Percentiles rank a stretch among this genome's conserved stretches.
phyloP scores from a whole-genome alignment of 306 rosid species.

The Prunus davidiana region DNA sequence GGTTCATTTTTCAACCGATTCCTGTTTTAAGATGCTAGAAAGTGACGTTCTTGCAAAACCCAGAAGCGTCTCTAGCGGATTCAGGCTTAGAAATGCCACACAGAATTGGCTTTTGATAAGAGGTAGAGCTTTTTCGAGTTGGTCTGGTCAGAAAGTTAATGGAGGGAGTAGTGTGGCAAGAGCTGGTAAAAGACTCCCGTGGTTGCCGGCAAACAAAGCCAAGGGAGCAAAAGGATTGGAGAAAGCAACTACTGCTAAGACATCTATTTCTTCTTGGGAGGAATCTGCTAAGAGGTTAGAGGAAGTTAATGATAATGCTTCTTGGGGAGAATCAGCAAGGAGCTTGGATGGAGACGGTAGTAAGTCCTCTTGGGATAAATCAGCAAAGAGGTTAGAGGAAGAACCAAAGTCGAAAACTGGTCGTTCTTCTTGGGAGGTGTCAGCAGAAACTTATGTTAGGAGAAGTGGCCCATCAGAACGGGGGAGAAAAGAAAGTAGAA shows the following conservation, averaged over 20 bases:
- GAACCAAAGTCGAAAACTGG: constrained; percentile 23
- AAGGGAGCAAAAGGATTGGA: constrained; percentile 24
- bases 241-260: constrained; percentile 11
- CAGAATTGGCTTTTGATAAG: constrained; percentile 24
- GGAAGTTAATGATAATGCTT: constrained; percentile 10
- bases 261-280: constrained; percentile 33
- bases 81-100: constrained; percentile 33
- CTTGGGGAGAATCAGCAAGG: constrained; percentile 30
- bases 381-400: constrained; percentile 43
- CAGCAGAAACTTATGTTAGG: constrained; percentile 12
- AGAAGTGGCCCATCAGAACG: constrained; percentile 22
- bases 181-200: constrained; percentile 52
- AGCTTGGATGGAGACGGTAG: constrained; percentile 32
- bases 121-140: constrained; percentile 40
- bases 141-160: constrained; percentile 19
- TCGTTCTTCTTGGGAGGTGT: constrained; percentile 29
- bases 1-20: constrained; percentile 13
- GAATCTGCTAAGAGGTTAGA: constrained; percentile 24
- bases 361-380: constrained; percentile 57
- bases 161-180: constrained; percentile 22
- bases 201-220: constrained; percentile 49
- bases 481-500: constrained; percentile 28
- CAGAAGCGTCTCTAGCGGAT: constrained; percentile 10
- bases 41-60: constrained; percentile 22
- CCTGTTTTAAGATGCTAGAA: constrained; percentile 15